phyloP scores from a whole-genome alignment of 2,329 filamentous ascomycete genomes.

The Alternaria rosae region DNA sequence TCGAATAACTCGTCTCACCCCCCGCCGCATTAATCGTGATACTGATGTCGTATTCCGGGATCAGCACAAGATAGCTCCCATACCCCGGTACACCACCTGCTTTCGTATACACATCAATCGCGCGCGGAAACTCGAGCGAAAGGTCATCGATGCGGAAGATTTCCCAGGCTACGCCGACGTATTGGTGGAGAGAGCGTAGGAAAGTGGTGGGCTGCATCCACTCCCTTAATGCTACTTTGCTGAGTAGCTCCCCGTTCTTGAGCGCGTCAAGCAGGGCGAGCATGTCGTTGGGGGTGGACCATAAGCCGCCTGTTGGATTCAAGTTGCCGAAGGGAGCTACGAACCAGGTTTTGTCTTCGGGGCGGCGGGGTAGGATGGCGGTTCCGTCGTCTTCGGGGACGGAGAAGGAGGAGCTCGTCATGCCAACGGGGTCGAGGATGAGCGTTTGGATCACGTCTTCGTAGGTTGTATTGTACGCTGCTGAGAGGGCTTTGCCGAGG shows the following conservation, averaged over 20 bases:
- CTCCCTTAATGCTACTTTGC: constrained; percentile 18
- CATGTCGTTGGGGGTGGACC: constrained; percentile 35
- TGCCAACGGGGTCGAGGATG: constrained; percentile 26
- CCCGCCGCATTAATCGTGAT: constrained; percentile 35
- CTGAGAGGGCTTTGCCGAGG: constrained; percentile 32
- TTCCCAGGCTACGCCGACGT: constrained; percentile 39
- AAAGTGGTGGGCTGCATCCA: constrained; percentile 36
- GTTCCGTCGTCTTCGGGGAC: constrained; percentile 15
- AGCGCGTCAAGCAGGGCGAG: constrained; percentile 29
- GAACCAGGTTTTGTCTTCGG: constrained; percentile 28
- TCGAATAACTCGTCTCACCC: constrained; percentile 13
- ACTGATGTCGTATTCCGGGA: constrained; percentile 35
- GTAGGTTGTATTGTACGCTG: constrained; percentile 26
- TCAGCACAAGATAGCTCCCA: constrained; percentile 22
- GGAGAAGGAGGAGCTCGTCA: constrained; percentile 25
- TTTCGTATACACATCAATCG: constrained; percentile 37
- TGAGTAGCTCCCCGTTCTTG: constrained; percentile 23
- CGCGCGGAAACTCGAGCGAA: constrained; percentile 20
- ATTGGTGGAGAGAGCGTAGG: constrained; percentile 28
- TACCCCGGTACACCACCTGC: constrained; percentile 35
- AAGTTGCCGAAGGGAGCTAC: constrained; percentile 31
- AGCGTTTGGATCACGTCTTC: constrained; percentile 30
- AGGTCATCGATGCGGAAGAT: constrained; percentile 32
- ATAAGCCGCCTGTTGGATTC: constrained; percentile 37
- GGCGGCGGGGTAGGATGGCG: constrained; percentile 26